phyloP scores from a whole-genome alignment of 768 basidiomycete genomes.

The Daedaleopsis sinensis region DNA sequence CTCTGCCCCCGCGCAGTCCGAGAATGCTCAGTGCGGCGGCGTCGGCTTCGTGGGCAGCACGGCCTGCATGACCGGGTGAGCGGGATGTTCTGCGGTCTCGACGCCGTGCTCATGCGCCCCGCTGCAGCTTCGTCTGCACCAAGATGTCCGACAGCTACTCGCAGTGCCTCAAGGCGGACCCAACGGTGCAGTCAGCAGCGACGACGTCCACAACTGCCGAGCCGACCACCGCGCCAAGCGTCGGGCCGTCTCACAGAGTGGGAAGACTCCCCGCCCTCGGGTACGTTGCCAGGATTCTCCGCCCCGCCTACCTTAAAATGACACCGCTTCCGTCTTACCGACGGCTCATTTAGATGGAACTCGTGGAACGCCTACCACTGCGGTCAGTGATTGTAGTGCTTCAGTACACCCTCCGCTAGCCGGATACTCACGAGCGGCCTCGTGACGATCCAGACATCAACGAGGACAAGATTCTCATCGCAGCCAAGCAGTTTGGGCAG shows the following conservation, averaged over 20 bases:
- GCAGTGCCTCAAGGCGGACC: slow-evolving; percentile 40
- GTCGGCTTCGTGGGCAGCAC: slow-evolving; percentile 37
- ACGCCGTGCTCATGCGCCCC: background rate
- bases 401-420: background rate
- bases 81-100: background rate
- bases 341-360: slow-evolving; percentile 45
- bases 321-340: background rate
- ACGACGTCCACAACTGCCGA: slow-evolving; percentile 24
- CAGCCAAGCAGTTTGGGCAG: slow-evolving; percentile 48
- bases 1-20: background rate
- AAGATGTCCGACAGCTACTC: slow-evolving; percentile 42
- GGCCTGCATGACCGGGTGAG: slow-evolving; percentile 39
- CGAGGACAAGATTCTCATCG: slow-evolving; percentile 46
- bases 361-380: slow-evolving; percentile 55
- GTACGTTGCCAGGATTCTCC: slow-evolving; percentile 21
- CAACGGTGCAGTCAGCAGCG: background rate
- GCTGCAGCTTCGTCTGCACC: slow-evolving; percentile 33
- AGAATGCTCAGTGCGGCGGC: slow-evolving; percentile 36
- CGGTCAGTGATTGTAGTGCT: slow-evolving; percentile 25
- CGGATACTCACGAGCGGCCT: too few relatives aligned
- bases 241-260: slow-evolving; percentile 41
- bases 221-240: slow-evolving; percentile 42
- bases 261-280: slow-evolving; percentile 53
- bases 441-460: slow-evolving; percentile 40
- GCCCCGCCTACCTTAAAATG: background rate